Percentiles rank a stretch among this genome's conserved stretches.
Conservation (phyloP, 2,329 filamentous ascomycete species). For the Cordyceps cateniannulata region DNA sequence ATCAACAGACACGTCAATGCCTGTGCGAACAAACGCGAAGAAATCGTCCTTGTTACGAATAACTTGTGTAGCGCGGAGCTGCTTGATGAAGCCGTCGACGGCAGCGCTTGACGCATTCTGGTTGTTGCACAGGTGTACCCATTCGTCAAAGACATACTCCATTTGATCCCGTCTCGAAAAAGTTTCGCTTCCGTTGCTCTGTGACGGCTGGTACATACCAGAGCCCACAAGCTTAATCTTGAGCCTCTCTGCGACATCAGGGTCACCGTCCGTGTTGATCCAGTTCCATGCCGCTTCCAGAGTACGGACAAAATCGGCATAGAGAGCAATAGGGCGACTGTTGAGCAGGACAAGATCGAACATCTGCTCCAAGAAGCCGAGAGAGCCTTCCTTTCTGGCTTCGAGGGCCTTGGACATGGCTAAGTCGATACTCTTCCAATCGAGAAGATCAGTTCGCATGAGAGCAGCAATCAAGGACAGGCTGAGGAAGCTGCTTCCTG, state of each 20-base stretch:
- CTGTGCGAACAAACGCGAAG: conserved; percentile 70
- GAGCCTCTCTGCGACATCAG: conserved; percentile 61
- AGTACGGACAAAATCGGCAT: conserved; percentile 79
- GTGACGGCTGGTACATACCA: conserved; percentile 30
- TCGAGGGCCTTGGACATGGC: conserved; percentile 68
- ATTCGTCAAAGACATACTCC: conserved; percentile 94
- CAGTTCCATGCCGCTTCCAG: conserved; percentile 76
- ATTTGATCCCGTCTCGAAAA: conserved; percentile 69
- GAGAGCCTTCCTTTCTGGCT: conserved; percentile 61
- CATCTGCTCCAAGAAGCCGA: conserved; percentile 75
- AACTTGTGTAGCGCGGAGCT: conserved; percentile 69
- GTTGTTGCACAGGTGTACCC: conserved; percentile 76
- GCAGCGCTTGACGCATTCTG: conserved; percentile 68
- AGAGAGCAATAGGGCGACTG: conserved; percentile 69
- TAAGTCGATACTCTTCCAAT: conserved; percentile 60
- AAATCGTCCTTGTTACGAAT: conserved; percentile 72
- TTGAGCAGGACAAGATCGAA: conserved; percentile 73
- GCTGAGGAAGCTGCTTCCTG: conserved; percentile 49
- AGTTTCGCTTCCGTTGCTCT: conserved; percentile 42
- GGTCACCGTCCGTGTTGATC: conserved; percentile 66
- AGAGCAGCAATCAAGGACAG: conserved; percentile 52
- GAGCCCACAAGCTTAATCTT: conserved; percentile 53
- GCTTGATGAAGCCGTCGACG: conserved; percentile 70
- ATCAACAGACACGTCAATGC: conserved; percentile 71
- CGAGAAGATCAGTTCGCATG: conserved; percentile 53